These are phyloP conservation scores for Juncus inflexus DNA, from an alignment of 176 grass and related monocot genomes.

Conservation along the genomic window DNA sequence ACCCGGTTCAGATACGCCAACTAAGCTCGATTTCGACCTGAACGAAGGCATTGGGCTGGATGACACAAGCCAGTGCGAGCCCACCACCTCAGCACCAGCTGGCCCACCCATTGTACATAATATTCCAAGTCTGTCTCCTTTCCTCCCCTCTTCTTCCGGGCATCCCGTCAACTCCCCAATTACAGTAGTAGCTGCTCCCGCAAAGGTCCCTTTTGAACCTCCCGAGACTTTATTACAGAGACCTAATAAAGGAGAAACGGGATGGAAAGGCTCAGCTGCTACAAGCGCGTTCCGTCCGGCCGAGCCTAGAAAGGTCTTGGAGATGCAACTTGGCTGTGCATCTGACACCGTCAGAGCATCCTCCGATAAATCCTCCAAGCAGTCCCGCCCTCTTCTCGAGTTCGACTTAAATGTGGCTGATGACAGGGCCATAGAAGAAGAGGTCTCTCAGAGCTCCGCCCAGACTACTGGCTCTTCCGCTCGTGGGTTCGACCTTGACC, in stretches of 20 bases:
- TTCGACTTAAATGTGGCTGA: slow-evolving; percentile 84
- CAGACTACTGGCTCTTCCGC: slow-evolving; percentile 48
- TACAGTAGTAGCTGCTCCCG: slow-evolving; percentile 55
- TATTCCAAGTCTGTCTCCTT: slow-evolving; percentile 25
- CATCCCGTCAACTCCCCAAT: slow-evolving; percentile 43
- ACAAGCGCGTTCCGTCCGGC: slow-evolving; percentile 83
- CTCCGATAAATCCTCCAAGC: slow-evolving; percentile 39
- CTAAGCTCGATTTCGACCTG: slow-evolving; percentile 72
- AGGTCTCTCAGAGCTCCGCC: slow-evolving; percentile 36
- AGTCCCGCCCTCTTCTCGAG: slow-evolving; percentile 38
- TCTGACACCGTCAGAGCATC: slow-evolving; percentile 27
- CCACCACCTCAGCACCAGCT: slow-evolving; percentile 27
- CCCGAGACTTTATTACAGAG: slow-evolving; percentile 56
- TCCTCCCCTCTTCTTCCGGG: slow-evolving; percentile 32
- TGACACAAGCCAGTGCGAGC: slow-evolving; percentile 45
- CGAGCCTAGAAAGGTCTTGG: slow-evolving; percentile 49
- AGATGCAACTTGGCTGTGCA: slow-evolving; percentile 40
- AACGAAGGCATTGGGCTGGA: slow-evolving; percentile 68
- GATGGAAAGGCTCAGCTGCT: slow-evolving; percentile 86
- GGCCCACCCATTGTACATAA: slow-evolving; percentile 31
- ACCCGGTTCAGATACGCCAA: slow-evolving; percentile 34
- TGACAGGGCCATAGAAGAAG: slow-evolving; percentile 53
- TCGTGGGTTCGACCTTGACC: slow-evolving; percentile 65
- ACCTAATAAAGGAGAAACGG: slow-evolving; percentile 39
- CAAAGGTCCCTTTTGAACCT: slow-evolving; percentile 68